These are phyloP conservation scores for Aspergillus latus DNA, from an alignment of 2,329 filamentous ascomycete species.

Conservation along the genomic window DNA sequence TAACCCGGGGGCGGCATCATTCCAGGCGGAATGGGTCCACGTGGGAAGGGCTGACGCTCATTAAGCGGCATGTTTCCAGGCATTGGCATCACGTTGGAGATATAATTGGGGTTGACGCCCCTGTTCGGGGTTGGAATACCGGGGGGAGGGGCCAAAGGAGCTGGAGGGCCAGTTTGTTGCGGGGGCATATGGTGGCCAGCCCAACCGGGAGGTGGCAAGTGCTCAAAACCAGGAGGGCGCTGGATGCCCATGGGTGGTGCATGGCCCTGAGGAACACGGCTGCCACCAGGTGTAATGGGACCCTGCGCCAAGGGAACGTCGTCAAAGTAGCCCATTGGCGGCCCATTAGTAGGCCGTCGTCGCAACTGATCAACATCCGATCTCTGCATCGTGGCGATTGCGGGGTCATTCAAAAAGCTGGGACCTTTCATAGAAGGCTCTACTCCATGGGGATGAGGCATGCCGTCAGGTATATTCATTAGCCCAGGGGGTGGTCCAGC, in stretches of 20 bases:
- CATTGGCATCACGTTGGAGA: conserved; percentile 37
- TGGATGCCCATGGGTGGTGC: conserved; percentile 42
- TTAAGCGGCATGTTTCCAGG: conserved; percentile 35
- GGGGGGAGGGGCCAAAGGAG: conserved; percentile 39
- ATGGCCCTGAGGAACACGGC: conserved; percentile 33
- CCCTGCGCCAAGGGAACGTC: conserved; percentile 40
- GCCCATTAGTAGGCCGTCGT: conserved; percentile 39
- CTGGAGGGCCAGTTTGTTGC: conserved; percentile 35
- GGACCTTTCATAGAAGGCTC: conserved; percentile 36
- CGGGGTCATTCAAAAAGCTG: conserved; percentile 45
- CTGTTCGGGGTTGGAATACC: conserved; percentile 40
- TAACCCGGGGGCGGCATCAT: conserved; percentile 50
- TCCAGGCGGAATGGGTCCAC: conserved; percentile 41
- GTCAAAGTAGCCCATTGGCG: conserved; percentile 43
- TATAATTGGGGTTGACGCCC: conserved; percentile 40
- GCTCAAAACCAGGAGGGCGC: conserved; percentile 47
- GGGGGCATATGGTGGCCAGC: conserved; percentile 35
- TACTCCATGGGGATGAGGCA: conserved; percentile 37
- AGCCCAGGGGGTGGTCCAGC: conserved; percentile 34
- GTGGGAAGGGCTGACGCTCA: conserved; percentile 41
- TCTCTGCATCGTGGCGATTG: conserved; percentile 44
- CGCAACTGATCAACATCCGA: conserved; percentile 39
- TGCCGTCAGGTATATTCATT: conserved; percentile 38
- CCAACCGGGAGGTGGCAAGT: conserved; percentile 43
- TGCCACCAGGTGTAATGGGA: conserved; percentile 37